Conservation (phyloP, 306 rosid genomes). For the Ormosia semicastrata region DNA sequence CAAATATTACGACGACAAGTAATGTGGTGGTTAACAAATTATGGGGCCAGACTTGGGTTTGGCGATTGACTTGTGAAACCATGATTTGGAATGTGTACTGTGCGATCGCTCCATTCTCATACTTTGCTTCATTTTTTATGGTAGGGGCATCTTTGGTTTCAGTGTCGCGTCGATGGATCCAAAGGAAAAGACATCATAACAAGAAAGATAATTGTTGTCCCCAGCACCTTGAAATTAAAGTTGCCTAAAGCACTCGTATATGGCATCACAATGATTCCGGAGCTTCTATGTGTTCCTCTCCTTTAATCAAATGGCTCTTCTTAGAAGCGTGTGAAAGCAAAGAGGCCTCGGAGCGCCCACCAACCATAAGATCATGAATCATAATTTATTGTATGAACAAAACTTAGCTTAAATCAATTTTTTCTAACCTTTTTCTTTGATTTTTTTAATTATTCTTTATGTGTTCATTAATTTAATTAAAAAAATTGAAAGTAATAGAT, state of each 20-base stretch:
- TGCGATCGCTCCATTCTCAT: neutral
- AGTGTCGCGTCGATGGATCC: constrained; percentile 60
- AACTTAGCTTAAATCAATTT: too few species aligned
- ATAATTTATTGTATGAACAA: neutral
- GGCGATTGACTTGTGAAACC: constrained; percentile 20
- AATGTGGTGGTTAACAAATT: constrained; percentile 35
- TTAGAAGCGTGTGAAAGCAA: constrained; percentile 45
- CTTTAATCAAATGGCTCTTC: constrained; percentile 33
- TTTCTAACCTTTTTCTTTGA: too few species aligned
- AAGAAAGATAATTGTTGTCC: constrained; percentile 43
- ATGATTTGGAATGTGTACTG: constrained; percentile 5
- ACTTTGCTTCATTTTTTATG: constrained; percentile 20
- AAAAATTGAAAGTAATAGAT: too few species aligned
- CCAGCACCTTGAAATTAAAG: constrained; percentile 35
- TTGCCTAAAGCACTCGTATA: constrained; percentile 27
- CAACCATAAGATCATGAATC: constrained; percentile 15
- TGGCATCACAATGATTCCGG: constrained; percentile 34
- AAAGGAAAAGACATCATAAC: constrained; percentile 45
- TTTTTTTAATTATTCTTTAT: too few species aligned
- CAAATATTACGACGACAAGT: neutral
- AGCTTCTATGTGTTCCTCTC: constrained; percentile 21
- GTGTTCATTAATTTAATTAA: too few species aligned
- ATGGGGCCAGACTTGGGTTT: constrained; percentile 32
- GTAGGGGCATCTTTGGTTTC: constrained; percentile 54
- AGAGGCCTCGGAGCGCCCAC: constrained; percentile 15